A percentile compares a stretch with the other conserved stretches of the same genome.
These are phyloP conservation scores for Prunus davidiana DNA, from an alignment of 306 rosid genomes.

Conservation along the genomic window DNA sequence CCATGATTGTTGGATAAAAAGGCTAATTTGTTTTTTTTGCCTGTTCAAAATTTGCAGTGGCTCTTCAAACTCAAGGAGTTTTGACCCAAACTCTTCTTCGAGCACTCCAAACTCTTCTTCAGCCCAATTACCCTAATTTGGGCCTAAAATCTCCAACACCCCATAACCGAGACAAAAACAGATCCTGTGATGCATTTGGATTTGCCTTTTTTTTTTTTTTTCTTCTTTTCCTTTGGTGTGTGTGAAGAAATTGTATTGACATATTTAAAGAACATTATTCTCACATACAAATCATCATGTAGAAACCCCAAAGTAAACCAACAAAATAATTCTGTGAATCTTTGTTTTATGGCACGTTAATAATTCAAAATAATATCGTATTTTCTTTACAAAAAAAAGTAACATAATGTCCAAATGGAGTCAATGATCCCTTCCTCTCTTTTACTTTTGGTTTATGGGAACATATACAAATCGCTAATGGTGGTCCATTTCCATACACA, in stretches of 20 bases:
- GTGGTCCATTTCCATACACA: conserved; percentile 23
- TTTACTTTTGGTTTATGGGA: neutral
- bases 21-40: no score
- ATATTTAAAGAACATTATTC: neutral
- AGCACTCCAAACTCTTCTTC: neutral
- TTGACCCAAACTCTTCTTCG: neutral
- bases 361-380: neutral
- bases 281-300: neutral
- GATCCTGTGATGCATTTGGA: no score
- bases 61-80: no score
- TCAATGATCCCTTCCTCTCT: neutral
- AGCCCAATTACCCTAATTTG: neutral
- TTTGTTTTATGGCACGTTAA: neutral
- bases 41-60: no score
- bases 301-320: neutral
- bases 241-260: neutral
- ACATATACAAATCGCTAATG: neutral
- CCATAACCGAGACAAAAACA: neutral
- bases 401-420: neutral
- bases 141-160: neutral
- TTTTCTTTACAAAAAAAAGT: neutral
- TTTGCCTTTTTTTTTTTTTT: no score
- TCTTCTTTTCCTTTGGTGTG: rapidly evolving
- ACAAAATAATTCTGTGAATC: neutral
- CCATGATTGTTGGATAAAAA: rapidly evolving